phyloP scores from a whole-genome alignment of 768 basidiomycete genomes.

The Calocybe cyanea region DNA sequence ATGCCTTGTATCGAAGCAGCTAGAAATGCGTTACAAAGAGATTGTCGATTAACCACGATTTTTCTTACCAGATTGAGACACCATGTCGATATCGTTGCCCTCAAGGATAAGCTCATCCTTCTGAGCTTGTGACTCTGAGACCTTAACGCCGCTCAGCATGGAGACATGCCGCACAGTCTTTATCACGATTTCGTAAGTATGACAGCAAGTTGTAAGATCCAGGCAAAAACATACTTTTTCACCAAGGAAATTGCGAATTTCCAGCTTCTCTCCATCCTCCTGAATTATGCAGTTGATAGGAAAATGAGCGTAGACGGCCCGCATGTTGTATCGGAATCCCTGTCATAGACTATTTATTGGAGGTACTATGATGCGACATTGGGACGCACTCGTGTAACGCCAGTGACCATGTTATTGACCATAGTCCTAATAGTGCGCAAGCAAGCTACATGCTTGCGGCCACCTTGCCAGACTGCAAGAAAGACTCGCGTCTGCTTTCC shows the following conservation, averaged over 20 bases:
- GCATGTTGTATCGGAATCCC: constrained; percentile 99
- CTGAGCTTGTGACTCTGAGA: constrained; percentile 84
- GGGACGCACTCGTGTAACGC: constrained; percentile 82
- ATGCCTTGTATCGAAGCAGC: constrained; percentile 97
- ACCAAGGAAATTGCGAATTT: constrained; percentile 94
- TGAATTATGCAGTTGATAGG: constrained; percentile 98
- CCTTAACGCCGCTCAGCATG: constrained; percentile 86
- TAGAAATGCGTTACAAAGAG: constrained; percentile 20
- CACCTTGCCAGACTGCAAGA: constrained; percentile 97
- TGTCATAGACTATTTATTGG: constrained; percentile 26
- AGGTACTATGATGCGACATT: background rate
- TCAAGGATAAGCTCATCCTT: constrained; percentile 94
- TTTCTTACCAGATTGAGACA: constrained; percentile 86
- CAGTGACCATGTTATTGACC: constrained; percentile 96
- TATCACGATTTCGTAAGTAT: background rate
- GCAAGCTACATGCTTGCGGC: constrained; percentile 98
- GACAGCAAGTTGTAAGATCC: background rate
- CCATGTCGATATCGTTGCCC: constrained; percentile 95
- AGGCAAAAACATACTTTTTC: constrained; percentile 63
- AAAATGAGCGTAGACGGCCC: constrained; percentile 99
- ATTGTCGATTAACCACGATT: background rate
- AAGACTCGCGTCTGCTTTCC: constrained; percentile 76
- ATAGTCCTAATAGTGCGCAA: constrained; percentile 92
- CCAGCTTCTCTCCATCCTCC: constrained; percentile 63
- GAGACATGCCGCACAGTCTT: constrained; percentile 88